These are phyloP conservation scores for Apiotrichum porosum DNA, from an alignment of 1,284 basidiomycete genomes.

Conservation along the genomic window DNA sequence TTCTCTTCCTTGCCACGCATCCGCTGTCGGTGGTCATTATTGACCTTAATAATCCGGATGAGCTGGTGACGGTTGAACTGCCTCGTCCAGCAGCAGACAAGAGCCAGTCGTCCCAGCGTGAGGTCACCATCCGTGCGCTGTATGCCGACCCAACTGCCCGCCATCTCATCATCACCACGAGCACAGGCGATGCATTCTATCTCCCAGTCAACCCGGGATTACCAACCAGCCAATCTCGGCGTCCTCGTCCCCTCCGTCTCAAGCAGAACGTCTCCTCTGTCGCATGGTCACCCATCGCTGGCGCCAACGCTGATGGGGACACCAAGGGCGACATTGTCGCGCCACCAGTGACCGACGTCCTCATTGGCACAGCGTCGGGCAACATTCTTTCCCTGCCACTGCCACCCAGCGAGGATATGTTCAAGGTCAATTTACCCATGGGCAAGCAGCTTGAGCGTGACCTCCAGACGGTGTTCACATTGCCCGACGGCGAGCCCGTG, in stretches of 20 bases:
- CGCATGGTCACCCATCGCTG: conserved; percentile 75
- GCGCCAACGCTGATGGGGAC: not conserved
- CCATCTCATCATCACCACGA: conserved; percentile 80
- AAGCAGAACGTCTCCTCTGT: conserved; percentile 85
- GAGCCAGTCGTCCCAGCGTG: conserved; percentile 39
- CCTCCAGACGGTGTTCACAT: conserved; percentile 68
- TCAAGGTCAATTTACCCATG: conserved; percentile 58
- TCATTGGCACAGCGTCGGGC: conserved; percentile 82
- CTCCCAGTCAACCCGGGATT: conserved; percentile 54
- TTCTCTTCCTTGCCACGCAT: conserved; percentile 75
- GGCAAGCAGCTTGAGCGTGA: conserved; percentile 54
- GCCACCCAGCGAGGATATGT: conserved; percentile 75
- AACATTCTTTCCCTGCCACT: conserved; percentile 73
- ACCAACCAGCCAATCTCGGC: conserved; percentile 54
- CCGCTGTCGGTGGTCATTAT: conserved; percentile 75
- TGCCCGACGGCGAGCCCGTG: conserved; percentile 72
- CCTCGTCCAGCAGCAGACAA: conserved; percentile 55
- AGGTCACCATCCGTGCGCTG: conserved; percentile 60
- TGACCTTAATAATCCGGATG: conserved; percentile 73
- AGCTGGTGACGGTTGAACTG: conserved; percentile 70
- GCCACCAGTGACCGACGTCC: conserved; percentile 43
- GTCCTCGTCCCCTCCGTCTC: conserved; percentile 72
- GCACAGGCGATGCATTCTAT: conserved; percentile 91
- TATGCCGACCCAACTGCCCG: conserved; percentile 88
- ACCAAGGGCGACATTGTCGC: conserved; percentile 7